Evolutionary conservation across 805 yeast genomes (phyloP), one percentile per base, ranked within the genome.

Genomic region (Nakazawaea sp.): DNA sequence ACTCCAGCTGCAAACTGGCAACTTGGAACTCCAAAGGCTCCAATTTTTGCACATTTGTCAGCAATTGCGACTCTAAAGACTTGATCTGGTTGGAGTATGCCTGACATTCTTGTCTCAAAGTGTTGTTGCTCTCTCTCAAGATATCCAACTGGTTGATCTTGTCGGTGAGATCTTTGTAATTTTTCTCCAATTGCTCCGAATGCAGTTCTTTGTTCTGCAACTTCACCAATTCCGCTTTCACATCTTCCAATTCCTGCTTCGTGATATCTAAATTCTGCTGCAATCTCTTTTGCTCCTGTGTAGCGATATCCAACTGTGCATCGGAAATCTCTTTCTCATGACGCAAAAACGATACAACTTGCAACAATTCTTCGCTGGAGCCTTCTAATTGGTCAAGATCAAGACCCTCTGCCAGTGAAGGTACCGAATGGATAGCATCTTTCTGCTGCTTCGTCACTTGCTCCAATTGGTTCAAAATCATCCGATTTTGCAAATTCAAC

Each of bases 301-400:
- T 52, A 3, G 70, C 56, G 27, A 64, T 59, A 32, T 72, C 74
- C 21, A 76, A 60, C 47, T 78, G 82, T 7, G 77, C 69, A 33
- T 76, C 80, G 1, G 78, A 66, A 4, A 79, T 64, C 44, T 87
- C 95, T 49, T 80, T 82, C 46, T 85, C 94, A 43, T 81, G 75
- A 32, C 89, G 78, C 40, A 87, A 61, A 48, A 71, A 78, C 2
- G 67, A 52, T 25, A 87, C 59, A 19, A 86, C 68, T 44, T 79
- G 78, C 28, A 68, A 64, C 45, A 69, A 50, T 35, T 64, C 69
- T 32, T 50, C 49, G 28, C 49, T 55, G n/a, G 41, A 41, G 4
- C 41, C 44, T 12, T 37, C 46, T 21, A 18, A 9, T 27, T 26
- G 11, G 4, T 12, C 32, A 7, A 34, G 36, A 13, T 21, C 44